Percentiles rank a stretch among this genome's conserved stretches.
Conservation (phyloP, 2,329 filamentous ascomycete genomes). For the Magnaporthales sp. region DNA sequence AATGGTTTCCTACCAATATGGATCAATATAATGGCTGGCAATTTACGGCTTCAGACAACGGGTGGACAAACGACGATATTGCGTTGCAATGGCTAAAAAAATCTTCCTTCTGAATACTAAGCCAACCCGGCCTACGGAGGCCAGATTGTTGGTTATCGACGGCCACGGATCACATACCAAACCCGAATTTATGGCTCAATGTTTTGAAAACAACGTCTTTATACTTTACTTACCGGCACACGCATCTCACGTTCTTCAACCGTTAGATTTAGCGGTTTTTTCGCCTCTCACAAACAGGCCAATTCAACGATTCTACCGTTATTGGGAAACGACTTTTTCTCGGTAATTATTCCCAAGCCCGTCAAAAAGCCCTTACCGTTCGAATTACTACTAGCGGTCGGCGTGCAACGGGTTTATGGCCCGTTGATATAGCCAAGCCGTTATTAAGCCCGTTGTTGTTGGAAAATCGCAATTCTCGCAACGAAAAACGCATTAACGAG, state of each 20-base stretch:
- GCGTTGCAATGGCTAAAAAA: background rate
- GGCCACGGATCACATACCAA: background rate
- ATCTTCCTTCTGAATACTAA: background rate
- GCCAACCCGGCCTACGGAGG: background rate
- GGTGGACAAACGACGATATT: background rate
- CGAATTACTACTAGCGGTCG: background rate
- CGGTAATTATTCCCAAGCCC: background rate
- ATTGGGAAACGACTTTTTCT: constrained; percentile 1
- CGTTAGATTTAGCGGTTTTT: constrained; percentile 1
- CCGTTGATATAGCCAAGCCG: constrained; percentile 3
- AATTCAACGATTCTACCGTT: background rate
- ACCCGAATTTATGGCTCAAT: background rate
- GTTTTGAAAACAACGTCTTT: background rate
- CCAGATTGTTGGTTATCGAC: background rate
- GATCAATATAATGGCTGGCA: background rate
- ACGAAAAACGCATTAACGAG: background rate
- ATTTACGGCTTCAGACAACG: background rate
- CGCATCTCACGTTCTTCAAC: background rate
- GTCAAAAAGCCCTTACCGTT: background rate
- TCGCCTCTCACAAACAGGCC: background rate
- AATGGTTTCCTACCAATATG: background rate
- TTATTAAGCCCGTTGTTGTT: background rate
- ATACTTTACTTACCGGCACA: constrained; percentile 1
- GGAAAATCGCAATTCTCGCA: background rate
- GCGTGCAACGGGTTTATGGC: constrained; percentile 3